Conservation (phyloP, 192 early-diverging fungal genomes). For the Podila horticola region DNA sequence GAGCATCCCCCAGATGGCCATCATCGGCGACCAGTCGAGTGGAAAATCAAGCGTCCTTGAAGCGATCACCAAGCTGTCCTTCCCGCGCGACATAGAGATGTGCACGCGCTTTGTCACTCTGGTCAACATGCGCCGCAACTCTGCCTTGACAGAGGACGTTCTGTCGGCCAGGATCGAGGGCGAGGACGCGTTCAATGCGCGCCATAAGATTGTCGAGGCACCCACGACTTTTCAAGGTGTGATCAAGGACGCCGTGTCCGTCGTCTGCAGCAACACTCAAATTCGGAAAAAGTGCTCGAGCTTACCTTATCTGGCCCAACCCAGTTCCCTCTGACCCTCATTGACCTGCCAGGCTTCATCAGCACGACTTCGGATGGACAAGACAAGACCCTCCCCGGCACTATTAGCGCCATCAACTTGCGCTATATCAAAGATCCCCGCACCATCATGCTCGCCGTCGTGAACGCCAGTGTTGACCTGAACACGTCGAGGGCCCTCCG, state of each 20-base stretch:
- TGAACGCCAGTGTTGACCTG: slow-evolving; percentile 2
- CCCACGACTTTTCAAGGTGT: not conserved
- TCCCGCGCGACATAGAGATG: slow-evolving; percentile 1
- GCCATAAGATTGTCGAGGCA: not conserved
- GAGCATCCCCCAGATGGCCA: slow-evolving; percentile 6
- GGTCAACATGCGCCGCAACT: slow-evolving; percentile 7
- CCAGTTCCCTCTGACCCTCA: slow-evolving; percentile 10
- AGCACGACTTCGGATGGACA: not conserved
- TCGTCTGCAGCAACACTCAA: not conserved
- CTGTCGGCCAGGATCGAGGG: slow-evolving; percentile 11
- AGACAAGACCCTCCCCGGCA: not conserved
- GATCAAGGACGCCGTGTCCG: not conserved
- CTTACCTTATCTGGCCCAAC: slow-evolving; percentile 5
- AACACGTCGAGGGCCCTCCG: not conserved
- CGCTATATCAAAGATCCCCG: slow-evolving; percentile 1
- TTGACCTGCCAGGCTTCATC: slow-evolving; percentile 12
- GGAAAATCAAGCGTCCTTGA: slow-evolving; percentile 12
- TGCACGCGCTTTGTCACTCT: slow-evolving; percentile 9
- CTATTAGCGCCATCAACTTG: slow-evolving; percentile 2
- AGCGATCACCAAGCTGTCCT: slow-evolving; percentile 5
- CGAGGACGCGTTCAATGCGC: not conserved
- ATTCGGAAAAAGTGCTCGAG: slow-evolving; percentile 13
- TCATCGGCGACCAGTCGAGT: slow-evolving; percentile 8
- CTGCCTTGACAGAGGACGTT: not conserved
- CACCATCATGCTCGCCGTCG: slow-evolving; percentile 18